These are phyloP conservation scores for Acacia crassicarpa DNA, from an alignment of 306 rosid genomes.

Conservation along the genomic window DNA sequence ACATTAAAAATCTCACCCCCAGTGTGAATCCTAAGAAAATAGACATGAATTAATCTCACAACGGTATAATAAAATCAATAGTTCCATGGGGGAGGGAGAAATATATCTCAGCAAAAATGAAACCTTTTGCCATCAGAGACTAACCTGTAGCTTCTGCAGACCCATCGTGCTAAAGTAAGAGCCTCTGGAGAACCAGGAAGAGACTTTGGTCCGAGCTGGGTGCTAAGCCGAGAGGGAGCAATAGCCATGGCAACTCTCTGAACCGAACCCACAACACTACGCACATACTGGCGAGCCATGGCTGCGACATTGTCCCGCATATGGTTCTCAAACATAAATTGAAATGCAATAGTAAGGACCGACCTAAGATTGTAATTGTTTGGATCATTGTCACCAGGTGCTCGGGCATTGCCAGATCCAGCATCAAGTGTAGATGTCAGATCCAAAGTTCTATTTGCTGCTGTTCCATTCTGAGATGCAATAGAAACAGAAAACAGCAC, in stretches of 20 bases:
- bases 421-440: conserved; percentile 93
- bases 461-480: conserved; percentile 62
- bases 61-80: too few species aligned
- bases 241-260: conserved; percentile 99
- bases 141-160: conserved; percentile 81
- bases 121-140: neutral
- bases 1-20: conserved; percentile 66
- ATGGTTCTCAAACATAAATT: conserved; percentile 88
- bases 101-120: neutral
- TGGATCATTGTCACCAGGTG: conserved; percentile 55
- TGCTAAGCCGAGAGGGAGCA: conserved; percentile 71
- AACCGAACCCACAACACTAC: conserved; percentile 89
- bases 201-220: conserved; percentile 68
- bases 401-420: conserved; percentile 62
- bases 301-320: conserved; percentile 87
- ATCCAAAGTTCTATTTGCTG: conserved; percentile 74
- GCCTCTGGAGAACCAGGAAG: conserved; percentile 95
- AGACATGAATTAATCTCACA: neutral
- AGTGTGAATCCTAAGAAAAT: conserved; percentile 61
- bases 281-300: conserved; percentile 98
- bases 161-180: conserved; percentile 84
- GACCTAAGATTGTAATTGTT: conserved; percentile 76
- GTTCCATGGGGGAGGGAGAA: neutral
- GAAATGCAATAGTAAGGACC: conserved; percentile 92
- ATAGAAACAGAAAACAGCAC: neutral